Evolutionary conservation across 192 early-diverging fungal species (phyloP), one percentile per base, ranked within the genome.

Genomic region (Lunasporangiospora selenospora): DNA sequence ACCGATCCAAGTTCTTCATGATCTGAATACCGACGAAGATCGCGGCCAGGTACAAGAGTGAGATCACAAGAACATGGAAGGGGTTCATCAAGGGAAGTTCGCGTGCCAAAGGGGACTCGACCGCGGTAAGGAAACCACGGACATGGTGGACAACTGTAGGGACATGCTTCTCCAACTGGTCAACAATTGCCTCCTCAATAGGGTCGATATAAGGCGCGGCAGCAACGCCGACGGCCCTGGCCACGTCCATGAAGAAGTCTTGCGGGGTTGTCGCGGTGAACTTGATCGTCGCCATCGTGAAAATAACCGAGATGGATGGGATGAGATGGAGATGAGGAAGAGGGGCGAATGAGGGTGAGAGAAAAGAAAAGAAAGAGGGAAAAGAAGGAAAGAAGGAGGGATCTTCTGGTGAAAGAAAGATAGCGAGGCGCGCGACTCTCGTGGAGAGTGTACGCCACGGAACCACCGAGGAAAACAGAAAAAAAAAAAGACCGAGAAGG

Each of bases 61-160:
- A 50, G 55, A 87, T 80, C 54, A 87, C 23, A 7, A 77, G 19
- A 9, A 82, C 87, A 58, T 87, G 83, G 69, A 88, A 82, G 13
- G 80, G 83, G 69, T 88, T 83, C 87, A 87, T 87, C 37, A 88
- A 60, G 9, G 87, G 87, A 48, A 88, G 73, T n/a, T 77, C 37
- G 8, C 24, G 27, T 2, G 54, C 42, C 19, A 80, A 47, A 11
- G 79, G 79, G 0, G 76, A 78, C 38, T 73, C 58, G 39, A 59
- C 65, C 8, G 58, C 48, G 21, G 29, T 42, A 18, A 80, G 46
- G 56, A 75, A 77, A 6, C 54, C 47, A 10, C 48, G 52, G 16
- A 62, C 32, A 32, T 76, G 47, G 36, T 75, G 56, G 26, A 52
- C 57, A 3, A 54, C 19, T 9, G 62, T 49, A 21, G 78, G 78